Percentiles rank a stretch among this genome's conserved stretches.
Conservation (phyloP, 2,329 filamentous ascomycete genomes). For the Apiospora arundinis region DNA sequence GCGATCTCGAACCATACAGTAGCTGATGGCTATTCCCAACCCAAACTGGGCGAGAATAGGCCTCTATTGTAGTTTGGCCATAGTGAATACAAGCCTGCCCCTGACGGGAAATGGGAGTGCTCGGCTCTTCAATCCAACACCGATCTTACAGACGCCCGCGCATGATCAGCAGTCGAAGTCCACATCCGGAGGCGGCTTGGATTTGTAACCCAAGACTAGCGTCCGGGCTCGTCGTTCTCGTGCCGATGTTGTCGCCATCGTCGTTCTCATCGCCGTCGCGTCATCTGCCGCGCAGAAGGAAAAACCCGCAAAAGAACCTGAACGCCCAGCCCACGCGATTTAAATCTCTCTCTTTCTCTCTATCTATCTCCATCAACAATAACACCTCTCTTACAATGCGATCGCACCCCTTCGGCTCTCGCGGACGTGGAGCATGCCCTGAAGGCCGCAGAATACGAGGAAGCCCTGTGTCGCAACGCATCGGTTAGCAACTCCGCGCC, state of each 20-base stretch:
- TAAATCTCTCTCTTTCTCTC: neutral
- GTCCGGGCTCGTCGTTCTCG: neutral
- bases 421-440: conserved; percentile 85
- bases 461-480: conserved; percentile 68
- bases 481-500: conserved; percentile 5
- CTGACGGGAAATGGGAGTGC: neutral
- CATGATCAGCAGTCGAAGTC: neutral
- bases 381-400: conserved; percentile 57
- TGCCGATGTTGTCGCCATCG: neutral
- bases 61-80: neutral
- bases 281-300: neutral
- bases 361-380: neutral
- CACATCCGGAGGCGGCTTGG: neutral
- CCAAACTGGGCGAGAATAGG: neutral
- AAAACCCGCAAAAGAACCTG: conserved; percentile 20
- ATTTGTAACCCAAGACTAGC: neutral
- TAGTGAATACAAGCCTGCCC: neutral
- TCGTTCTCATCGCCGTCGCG: neutral
- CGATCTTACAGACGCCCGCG: neutral
- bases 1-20: neutral
- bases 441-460: conserved; percentile 88
- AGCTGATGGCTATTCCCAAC: neutral
- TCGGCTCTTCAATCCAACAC: conserved; percentile 5
- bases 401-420: conserved; percentile 86
- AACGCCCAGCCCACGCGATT: conserved; percentile 19